Evolutionary conservation across 495 filamentous ascomycete genomes (phyloP), one percentile per base, ranked within the genome.

Genomic region (Parachaetomium inaequale): DNA sequence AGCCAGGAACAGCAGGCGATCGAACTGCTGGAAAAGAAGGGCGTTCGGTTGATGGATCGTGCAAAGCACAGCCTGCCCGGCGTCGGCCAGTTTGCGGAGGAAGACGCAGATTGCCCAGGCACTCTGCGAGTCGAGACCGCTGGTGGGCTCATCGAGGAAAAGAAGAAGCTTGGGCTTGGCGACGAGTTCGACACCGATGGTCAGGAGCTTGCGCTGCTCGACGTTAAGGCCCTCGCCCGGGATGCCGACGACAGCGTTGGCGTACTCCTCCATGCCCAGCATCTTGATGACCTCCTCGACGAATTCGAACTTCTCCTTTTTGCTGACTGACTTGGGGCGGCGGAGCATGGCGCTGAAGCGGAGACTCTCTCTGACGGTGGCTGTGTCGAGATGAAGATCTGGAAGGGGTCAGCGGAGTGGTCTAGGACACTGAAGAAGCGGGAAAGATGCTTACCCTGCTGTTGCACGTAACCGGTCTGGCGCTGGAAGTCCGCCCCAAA

Each of bases 171-270:
- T 85, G 0, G 93, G 93, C 67, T 92, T 94, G 10, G 93, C 91
- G 2, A 90, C 93, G 2, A 97, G 77, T 69, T 97, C 93, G 15
- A 97, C 93, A 62, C 89, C 93, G 62, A 97, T 96, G 5, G 93
- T 96, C 3, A 96, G 65, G 49, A 87, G 58, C 80, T 90, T 76
- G 71, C 77, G 74, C 66, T 84, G 69, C 61, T 84, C 81, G 1
- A 82, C 77, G 40, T 75, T 75, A 2, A 79, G 68, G 21, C 71
- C 71, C 70, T 91, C 86, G 15, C 90, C 90, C 0, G 88, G 86
- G n/a, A 91, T 82, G 65, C 91, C 90, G 46, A 96, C 87, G 40
- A 96, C 81, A 10, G 91, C 90, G 64, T 96, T 88, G 10, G 91
- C 86, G 64, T 89, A 91, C 26, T 88, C 84, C 61, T 88, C 79